Percentiles rank a stretch among this genome's conserved stretches.
Evolutionary conservation across 805 yeast species (phyloP).

Genomic region (Ogataea minuta): DNA sequence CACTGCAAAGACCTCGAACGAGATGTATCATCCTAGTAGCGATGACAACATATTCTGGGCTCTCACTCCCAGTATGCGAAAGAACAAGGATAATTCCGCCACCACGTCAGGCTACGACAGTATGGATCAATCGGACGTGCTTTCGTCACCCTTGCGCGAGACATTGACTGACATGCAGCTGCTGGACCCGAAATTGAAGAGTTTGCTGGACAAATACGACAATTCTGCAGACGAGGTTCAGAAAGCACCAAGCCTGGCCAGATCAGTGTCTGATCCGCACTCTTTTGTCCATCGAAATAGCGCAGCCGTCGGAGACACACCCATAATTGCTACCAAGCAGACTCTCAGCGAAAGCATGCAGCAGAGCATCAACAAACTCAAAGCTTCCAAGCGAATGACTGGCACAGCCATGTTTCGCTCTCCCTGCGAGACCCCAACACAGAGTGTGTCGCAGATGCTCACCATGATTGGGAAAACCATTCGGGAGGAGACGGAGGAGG

Average conservation of each 20-base stretch:
- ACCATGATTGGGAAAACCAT: slow-evolving; percentile 25
- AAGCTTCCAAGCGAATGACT: slow-evolving; percentile 33
- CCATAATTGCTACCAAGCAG: slow-evolving; percentile 28
- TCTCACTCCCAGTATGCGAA: slow-evolving; percentile 35
- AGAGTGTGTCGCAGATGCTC: slow-evolving; percentile 28
- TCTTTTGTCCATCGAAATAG: slow-evolving; percentile 33
- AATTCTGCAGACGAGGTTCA: slow-evolving; percentile 31
- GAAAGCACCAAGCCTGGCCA: slow-evolving; percentile 34
- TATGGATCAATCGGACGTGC: slow-evolving; percentile 24
- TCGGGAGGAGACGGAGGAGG: slow-evolving; percentile 2
- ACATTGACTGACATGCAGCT: slow-evolving; percentile 19
- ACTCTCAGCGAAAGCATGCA: slow-evolving; percentile 30
- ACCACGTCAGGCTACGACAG: slow-evolving; percentile 18
- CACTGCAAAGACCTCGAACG: slow-evolving; percentile 10
- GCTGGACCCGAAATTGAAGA: slow-evolving; percentile 30
- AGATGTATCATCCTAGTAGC: slow-evolving; percentile 28
- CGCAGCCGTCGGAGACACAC: slow-evolving; percentile 12
- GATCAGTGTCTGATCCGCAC: slow-evolving; percentile 31
- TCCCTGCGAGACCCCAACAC: slow-evolving; percentile 6
- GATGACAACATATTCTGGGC: slow-evolving; percentile 42
- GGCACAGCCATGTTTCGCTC: slow-evolving; percentile 4
- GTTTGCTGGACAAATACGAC: slow-evolving; percentile 43
- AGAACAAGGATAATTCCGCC: slow-evolving; percentile 12
- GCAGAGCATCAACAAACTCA: slow-evolving; percentile 39
- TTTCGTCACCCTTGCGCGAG: slow-evolving; percentile 44